Evolutionary conservation across 805 yeast species (phyloP).

Genomic region (Kazachstania martiniae): DNA sequence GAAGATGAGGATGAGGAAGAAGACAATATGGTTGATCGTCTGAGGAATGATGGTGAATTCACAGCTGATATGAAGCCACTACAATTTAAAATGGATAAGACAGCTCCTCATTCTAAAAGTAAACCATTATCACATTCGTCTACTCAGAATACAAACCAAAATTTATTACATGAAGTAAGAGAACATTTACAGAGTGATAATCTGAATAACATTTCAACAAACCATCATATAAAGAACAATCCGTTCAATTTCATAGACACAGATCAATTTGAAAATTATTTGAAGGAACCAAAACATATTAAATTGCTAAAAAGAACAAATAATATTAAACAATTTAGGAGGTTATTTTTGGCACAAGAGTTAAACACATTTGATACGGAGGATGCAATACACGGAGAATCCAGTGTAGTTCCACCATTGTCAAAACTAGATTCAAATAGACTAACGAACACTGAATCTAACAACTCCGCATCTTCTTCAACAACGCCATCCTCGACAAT

Average conservation of each 20-base stretch:
- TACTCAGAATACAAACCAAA: too few species aligned
- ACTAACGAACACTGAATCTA: slow-evolving; percentile 5
- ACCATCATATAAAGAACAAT: too few species aligned
- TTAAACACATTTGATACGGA: slow-evolving; percentile 14
- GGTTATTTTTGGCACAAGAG: slow-evolving; percentile 60
- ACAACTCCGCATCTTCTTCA: not conserved
- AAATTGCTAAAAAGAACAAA: slow-evolving; percentile 38
- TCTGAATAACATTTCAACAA: too few species aligned
- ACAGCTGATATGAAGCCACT: slow-evolving; percentile 19
- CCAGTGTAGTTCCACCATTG: not conserved
- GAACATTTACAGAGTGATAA: slow-evolving; percentile 8
- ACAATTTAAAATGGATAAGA: slow-evolving; percentile 12
- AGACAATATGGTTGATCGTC: not conserved
- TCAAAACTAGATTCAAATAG: slow-evolving; percentile 15
- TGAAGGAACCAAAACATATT: slow-evolving; percentile 45
- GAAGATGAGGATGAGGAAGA: not conserved
- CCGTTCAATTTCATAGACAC: slow-evolving; percentile 25
- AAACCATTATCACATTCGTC: too few species aligned
- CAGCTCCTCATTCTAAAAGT: not conserved
- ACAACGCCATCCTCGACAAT: slow-evolving; percentile 1
- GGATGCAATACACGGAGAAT: not conserved
- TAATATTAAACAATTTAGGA: slow-evolving; percentile 36
- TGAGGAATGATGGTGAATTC: slow-evolving; percentile 4
- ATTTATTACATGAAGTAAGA: slow-evolving; percentile 8
- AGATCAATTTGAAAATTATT: slow-evolving; percentile 32